Evolutionary conservation across 2,329 filamentous ascomycete genomes (phyloP), one percentile per base, ranked within the genome.

Genomic region (Scedosporium aurantiacum): DNA sequence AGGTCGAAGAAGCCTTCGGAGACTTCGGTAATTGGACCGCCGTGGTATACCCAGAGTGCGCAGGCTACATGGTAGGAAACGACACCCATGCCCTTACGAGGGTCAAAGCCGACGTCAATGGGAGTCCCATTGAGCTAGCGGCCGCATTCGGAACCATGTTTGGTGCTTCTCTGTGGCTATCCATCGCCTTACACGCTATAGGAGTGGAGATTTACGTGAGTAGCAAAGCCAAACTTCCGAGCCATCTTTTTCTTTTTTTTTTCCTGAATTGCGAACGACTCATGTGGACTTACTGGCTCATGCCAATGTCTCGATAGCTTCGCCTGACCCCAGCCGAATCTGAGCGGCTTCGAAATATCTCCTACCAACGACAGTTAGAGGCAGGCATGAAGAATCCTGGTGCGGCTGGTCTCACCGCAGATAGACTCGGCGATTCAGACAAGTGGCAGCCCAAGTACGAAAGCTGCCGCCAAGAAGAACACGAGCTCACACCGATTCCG

Each of bases 321-420:
- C 71, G 68, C 2, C 68, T 83, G 21, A 86, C 83, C 0, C 80
- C 82, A 0, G 74, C 69, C 12, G 83, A 86, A 65, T 71, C 72
- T 1, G 74, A 83, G 54, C 72, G 83, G 5, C 69, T 86, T 56
- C 75, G 82, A 10, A 73, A 76, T n/a, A 74, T 85, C 1, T 82
- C 78, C 5, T 84, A 82, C 65, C 76, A 82, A 67, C 73, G 77
- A 52, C 82, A 86, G 65, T 64, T 83, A 5, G 80, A 81, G 63
- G 76, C 78, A 4, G 82, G 82, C 0, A 76, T 79, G 69, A 73
- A 68, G 52, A 72, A 75, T n/a, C 77, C 82, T 0, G 80, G 78
- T 0, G 73, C 73, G 23, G 74, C 75, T 2, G 80, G 79, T 1
- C 65, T 79, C 47, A 78, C 76, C 1, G 72, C 67, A 1, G 77